phyloP scores from a whole-genome alignment of 768 basidiomycete species.

The Chalciporus pseudorubinellus region DNA sequence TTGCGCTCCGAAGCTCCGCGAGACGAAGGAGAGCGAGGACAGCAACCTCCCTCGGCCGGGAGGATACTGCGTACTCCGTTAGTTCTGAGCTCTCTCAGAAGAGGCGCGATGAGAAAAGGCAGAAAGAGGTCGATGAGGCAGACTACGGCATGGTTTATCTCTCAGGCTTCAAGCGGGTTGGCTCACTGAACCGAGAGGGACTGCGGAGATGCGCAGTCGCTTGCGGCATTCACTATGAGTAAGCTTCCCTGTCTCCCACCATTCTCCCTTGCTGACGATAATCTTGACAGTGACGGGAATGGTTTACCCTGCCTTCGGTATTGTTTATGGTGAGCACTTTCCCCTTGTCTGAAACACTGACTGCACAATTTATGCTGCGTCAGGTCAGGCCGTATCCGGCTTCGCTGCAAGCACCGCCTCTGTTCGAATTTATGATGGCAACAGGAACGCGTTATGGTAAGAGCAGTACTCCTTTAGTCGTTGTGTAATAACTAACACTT shows the following conservation, averaged over 20 bases:
- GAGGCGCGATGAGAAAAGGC: constrained; percentile 34
- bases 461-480: constrained; percentile 9
- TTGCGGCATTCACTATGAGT: constrained; percentile 49
- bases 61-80: constrained; percentile 45
- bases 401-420: constrained; percentile 47
- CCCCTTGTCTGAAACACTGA: background rate
- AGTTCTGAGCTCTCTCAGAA: constrained; percentile 66
- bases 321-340: constrained; percentile 50
- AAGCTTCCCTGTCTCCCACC: constrained; percentile 1
- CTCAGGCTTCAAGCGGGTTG: constrained; percentile 74
- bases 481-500: constrained; percentile 7
- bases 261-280: background rate
- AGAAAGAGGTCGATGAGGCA: constrained; percentile 32
- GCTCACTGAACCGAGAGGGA: constrained; percentile 54
- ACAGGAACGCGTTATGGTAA: constrained; percentile 70
- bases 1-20: constrained; percentile 77
- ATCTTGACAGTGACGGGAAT: constrained; percentile 44
- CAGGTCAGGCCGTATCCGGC: constrained; percentile 55
- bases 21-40: constrained; percentile 38
- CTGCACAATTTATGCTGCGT: background rate
- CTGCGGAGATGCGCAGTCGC: constrained; percentile 63
- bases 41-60: constrained; percentile 46
- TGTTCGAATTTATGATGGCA: constrained; percentile 50
- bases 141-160: constrained; percentile 53
- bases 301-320: constrained; percentile 70